Conservation (phyloP, 495 filamentous ascomycete species). For the Sphaerosporella brunnea region DNA sequence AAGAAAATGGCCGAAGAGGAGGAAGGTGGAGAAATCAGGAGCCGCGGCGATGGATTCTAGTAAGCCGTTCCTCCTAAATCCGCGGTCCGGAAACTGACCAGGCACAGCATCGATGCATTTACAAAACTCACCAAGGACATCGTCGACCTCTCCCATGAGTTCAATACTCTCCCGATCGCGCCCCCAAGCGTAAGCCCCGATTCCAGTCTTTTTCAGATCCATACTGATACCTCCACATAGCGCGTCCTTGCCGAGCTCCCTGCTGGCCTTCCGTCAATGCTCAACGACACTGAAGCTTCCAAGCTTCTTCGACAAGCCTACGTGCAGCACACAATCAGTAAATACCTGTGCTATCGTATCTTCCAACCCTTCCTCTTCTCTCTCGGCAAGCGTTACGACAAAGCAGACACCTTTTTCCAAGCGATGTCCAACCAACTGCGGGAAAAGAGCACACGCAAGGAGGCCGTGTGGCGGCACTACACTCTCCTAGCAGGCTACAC, state of each 20-base stretch:
- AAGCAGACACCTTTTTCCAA: constrained; percentile 44
- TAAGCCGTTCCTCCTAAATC: constrained; percentile 30
- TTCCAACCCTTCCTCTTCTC: constrained; percentile 50
- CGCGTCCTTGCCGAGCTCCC: constrained; percentile 33
- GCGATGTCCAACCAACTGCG: constrained; percentile 45
- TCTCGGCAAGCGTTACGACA: constrained; percentile 42
- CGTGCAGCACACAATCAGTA: constrained; percentile 42
- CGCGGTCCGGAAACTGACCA: neutral
- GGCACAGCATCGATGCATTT: constrained; percentile 41
- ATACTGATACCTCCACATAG: constrained; percentile 10
- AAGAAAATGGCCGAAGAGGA: constrained; percentile 40
- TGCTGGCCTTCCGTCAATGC: constrained; percentile 38
- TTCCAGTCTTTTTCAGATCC: neutral
- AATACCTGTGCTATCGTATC: constrained; percentile 41
- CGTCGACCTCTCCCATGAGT: constrained; percentile 39
- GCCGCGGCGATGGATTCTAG: constrained; percentile 45
- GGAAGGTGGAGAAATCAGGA: constrained; percentile 37
- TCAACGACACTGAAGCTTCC: constrained; percentile 31
- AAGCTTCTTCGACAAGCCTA: constrained; percentile 42
- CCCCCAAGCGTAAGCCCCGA: constrained; percentile 29
- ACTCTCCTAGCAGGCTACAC: constrained; percentile 49
- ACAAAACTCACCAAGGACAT: constrained; percentile 40
- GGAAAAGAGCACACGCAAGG: constrained; percentile 41
- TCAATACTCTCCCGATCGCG: constrained; percentile 39
- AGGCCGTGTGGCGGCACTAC: constrained; percentile 47